Evolutionary conservation across 768 basidiomycete species (phyloP).

Genomic region (Boletellus emodensis): DNA sequence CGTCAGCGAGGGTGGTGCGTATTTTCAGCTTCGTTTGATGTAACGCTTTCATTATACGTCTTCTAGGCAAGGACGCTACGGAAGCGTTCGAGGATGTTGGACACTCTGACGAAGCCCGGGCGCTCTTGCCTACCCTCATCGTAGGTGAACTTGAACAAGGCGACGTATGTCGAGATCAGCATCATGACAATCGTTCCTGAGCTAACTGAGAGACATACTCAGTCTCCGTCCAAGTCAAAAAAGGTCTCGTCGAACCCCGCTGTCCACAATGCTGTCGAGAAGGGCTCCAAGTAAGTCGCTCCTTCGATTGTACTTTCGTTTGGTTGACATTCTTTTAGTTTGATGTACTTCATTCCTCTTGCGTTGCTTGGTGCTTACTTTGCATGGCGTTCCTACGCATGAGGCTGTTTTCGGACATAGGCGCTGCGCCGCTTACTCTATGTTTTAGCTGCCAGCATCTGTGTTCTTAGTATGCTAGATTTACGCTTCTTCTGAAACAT

Average conservation of each 20-base stretch:
- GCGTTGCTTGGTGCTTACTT: conserved; percentile 80
- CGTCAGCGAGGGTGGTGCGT: conserved; percentile 83
- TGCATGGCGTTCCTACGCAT: conserved; percentile 73
- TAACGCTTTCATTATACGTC: background rate
- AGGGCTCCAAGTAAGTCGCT: conserved; percentile 61
- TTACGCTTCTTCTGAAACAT: conserved; percentile 10
- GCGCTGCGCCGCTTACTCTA: background rate
- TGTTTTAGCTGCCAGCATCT: conserved; percentile 11
- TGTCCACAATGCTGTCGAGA: conserved; percentile 49
- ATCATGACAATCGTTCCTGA: background rate
- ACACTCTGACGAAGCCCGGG: conserved; percentile 96
- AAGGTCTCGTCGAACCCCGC: conserved; percentile 41
- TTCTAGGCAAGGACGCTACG: conserved; percentile 85
- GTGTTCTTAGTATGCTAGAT: conserved; percentile 17
- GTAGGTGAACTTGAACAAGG: conserved; percentile 80
- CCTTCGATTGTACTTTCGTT: background rate
- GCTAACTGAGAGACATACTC: conserved; percentile 2
- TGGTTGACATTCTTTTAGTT: conserved; percentile 34
- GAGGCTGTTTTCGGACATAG: conserved; percentile 5
- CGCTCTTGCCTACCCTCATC: conserved; percentile 69
- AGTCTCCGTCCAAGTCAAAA: conserved; percentile 54
- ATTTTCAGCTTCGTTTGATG: conserved; percentile 16
- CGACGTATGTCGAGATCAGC: conserved; percentile 42
- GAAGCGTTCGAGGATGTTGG: conserved; percentile 99
- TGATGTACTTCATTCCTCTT: conserved; percentile 84